Evolutionary conservation across 768 basidiomycete genomes (phyloP).

Genomic region (Auriscalpium microsporum): DNA sequence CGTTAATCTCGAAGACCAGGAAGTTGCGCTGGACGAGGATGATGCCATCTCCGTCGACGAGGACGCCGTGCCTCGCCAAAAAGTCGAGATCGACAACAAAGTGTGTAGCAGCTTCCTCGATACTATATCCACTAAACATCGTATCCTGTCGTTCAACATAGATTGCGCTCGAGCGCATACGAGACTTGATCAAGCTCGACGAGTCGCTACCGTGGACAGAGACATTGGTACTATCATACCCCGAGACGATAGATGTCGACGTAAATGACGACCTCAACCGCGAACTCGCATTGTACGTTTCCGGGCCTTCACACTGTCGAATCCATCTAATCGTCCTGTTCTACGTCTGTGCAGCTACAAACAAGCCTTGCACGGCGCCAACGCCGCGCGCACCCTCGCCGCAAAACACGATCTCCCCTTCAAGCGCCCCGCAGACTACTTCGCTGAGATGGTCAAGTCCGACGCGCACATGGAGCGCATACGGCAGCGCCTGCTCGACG

Average conservation of each 20-base stretch:
- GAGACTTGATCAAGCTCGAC: slow-evolving; percentile 68
- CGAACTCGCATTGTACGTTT: slow-evolving; percentile 87
- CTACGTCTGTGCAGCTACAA: slow-evolving; percentile 62
- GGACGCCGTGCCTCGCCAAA: slow-evolving; percentile 74
- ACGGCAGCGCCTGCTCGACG: slow-evolving; percentile 82
- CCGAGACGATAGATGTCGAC: slow-evolving; percentile 65
- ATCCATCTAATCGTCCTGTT: neutral
- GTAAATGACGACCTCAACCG: slow-evolving; percentile 87
- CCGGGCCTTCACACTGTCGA: neutral
- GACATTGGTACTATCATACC: slow-evolving; percentile 64
- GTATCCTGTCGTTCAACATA: slow-evolving; percentile 19
- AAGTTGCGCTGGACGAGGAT: slow-evolving; percentile 59
- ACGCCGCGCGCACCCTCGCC: slow-evolving; percentile 69
- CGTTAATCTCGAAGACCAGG: slow-evolving; percentile 29
- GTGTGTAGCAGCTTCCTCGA: slow-evolving; percentile 31
- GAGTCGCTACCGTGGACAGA: slow-evolving; percentile 78
- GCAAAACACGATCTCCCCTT: slow-evolving; percentile 74
- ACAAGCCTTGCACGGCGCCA: slow-evolving; percentile 82
- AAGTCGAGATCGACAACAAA: slow-evolving; percentile 75
- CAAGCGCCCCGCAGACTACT: slow-evolving; percentile 88
- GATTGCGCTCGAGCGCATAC: slow-evolving; percentile 75
- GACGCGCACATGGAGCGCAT: slow-evolving; percentile 98
- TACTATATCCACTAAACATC: neutral
- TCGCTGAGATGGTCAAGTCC: slow-evolving; percentile 97
- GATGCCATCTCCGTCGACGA: slow-evolving; percentile 60